These are phyloP conservation scores for Meyerozyma carpophila DNA, from an alignment of 1,139 yeast genomes.

Conservation along the genomic window DNA sequence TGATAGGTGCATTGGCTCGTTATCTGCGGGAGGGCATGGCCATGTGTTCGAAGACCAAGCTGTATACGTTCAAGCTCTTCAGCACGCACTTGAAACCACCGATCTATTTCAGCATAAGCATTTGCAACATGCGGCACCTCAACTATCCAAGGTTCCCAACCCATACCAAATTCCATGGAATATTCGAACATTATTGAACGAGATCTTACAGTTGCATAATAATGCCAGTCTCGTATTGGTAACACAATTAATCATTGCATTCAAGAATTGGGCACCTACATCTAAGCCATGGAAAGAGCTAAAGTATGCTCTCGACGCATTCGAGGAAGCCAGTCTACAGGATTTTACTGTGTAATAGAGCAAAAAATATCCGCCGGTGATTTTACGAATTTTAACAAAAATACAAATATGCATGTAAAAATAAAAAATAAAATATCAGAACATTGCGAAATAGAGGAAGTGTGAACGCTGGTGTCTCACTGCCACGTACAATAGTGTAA, in stretches of 20 bases:
- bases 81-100: conserved; percentile 35
- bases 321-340: conserved; percentile 27
- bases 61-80: conserved; percentile 27
- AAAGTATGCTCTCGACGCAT: conserved; percentile 33
- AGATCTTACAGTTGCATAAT: conserved; percentile 32
- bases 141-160: conserved; percentile 3
- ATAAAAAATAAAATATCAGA: too few species aligned
- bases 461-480: too few species aligned
- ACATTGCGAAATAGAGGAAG: too few species aligned
- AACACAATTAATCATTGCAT: conserved; percentile 26
- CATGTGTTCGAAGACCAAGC: conserved; percentile 18
- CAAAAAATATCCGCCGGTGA: background rate
- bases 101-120: conserved; percentile 12
- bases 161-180: conserved; percentile 36
- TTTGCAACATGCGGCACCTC: background rate
- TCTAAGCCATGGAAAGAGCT: conserved; percentile 35
- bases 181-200: conserved; percentile 32
- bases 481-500: too few species aligned
- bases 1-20: conserved; percentile 22
- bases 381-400: too few species aligned
- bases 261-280: conserved; percentile 36
- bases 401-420: too few species aligned
- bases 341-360: conserved; percentile 16
- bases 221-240: conserved; percentile 26
- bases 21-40: conserved; percentile 25